phyloP scores from a whole-genome alignment of 306 rosid species.

The cucumber (Cucumis sativus) region DNA sequence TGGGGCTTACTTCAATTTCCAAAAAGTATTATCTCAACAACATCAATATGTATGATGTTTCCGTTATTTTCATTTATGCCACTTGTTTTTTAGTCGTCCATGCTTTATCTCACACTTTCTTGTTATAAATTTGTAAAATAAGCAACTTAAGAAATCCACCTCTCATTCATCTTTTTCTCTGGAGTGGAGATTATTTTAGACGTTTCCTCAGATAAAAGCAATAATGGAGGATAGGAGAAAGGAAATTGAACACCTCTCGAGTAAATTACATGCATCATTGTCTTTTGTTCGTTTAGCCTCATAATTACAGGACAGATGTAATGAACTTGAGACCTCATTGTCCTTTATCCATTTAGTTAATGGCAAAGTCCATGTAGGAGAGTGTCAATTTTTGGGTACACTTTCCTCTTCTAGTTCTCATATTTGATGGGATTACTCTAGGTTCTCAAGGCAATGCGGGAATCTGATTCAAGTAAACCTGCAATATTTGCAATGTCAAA shows the following conservation, averaged over 20 bases:
- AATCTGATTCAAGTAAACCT: constrained; percentile 87
- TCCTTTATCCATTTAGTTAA: not conserved
- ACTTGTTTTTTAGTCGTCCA: not conserved
- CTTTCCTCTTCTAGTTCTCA: constrained; percentile 11
- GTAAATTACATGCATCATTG: not conserved
- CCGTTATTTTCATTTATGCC: not conserved
- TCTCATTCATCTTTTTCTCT: not conserved
- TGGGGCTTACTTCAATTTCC: not conserved
- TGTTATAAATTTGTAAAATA: not conserved
- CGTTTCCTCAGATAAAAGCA: not conserved
- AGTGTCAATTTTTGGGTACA: not conserved
- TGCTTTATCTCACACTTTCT: not conserved
- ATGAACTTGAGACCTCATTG: not conserved
- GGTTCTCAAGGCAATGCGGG: constrained; percentile 94
- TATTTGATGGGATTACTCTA: constrained; percentile 27
- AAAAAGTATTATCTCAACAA: not conserved
- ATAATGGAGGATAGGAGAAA: not conserved
- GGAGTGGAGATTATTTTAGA: not conserved
- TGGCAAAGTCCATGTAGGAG: not conserved
- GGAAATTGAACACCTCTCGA: not conserved
- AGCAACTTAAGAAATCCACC: not conserved
- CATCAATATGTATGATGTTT: not conserved
- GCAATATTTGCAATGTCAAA: constrained; percentile 99
- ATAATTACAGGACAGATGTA: not conserved
- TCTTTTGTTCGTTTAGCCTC: not conserved